A percentile compares a stretch with the other conserved stretches of the same genome.
These are phyloP conservation scores for Zizania palustris DNA, from an alignment of 202 grass and related monocot genomes.

Conservation along the genomic window DNA sequence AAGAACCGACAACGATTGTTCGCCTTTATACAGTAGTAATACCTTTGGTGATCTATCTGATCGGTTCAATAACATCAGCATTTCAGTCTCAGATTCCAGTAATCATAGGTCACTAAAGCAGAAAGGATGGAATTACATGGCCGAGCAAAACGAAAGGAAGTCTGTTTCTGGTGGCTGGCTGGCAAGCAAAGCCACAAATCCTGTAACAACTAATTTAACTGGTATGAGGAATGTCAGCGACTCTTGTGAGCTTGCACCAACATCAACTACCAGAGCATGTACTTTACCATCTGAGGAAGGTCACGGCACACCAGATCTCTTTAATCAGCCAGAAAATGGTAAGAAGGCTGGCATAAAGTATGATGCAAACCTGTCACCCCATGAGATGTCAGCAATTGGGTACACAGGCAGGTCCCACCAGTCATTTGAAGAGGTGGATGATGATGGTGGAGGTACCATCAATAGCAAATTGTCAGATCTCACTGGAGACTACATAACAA, in stretches of 20 bases:
- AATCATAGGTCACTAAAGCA: conserved; percentile 41
- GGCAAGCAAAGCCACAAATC: conserved; percentile 40
- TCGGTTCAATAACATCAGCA: conserved; percentile 56
- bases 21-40: conserved; percentile 36
- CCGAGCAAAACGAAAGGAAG: conserved; percentile 36
- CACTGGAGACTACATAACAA: conserved; percentile 49
- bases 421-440: conserved; percentile 20
- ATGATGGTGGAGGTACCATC: conserved; percentile 40
- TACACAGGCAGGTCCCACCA: conserved; percentile 25
- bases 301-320: conserved; percentile 37
- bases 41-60: conserved; percentile 44
- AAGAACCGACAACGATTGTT: conserved; percentile 20
- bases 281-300: conserved; percentile 42
- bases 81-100: conserved; percentile 57
- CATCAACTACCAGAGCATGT: conserved; percentile 41
- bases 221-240: conserved; percentile 39
- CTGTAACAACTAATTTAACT: conserved; percentile 28
- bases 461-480: conserved; percentile 58
- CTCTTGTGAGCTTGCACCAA: conserved; percentile 39
- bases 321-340: conserved; percentile 36
- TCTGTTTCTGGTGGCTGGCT: conserved; percentile 33
- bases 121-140: conserved; percentile 31
- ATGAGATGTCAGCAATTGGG: conserved; percentile 16
- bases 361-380: conserved; percentile 14
- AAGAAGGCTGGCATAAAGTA: conserved; percentile 17